phyloP scores from a whole-genome alignment of 257 asterid species.

The Lycium ferocissimum region DNA sequence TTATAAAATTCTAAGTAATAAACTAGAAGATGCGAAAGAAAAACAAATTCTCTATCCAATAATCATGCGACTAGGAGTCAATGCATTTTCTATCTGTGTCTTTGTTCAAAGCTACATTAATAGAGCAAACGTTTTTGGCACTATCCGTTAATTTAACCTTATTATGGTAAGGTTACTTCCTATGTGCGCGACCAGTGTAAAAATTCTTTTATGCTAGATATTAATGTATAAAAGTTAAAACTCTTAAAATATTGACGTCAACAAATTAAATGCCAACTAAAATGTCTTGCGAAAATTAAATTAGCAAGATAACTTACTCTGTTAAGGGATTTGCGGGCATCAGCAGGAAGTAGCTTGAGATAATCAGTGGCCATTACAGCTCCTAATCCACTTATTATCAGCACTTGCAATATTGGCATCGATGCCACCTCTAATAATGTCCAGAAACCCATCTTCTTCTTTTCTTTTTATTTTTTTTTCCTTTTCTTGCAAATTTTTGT shows the following conservation, averaged over 20 bases:
- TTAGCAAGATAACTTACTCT: constrained; percentile 42
- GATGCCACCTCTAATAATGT: constrained; percentile 79
- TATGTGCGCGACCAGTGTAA: too few species aligned
- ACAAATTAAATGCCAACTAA: background rate
- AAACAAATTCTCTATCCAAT: background rate
- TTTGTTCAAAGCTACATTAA: too few species aligned
- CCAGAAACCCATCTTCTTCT: constrained; percentile 68
- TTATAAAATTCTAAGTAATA: too few species aligned
- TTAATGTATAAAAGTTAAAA: background rate
- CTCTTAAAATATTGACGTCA: background rate
- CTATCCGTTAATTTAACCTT: too few species aligned
- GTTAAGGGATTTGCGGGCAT: constrained; percentile 69
- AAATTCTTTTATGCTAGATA: too few species aligned
- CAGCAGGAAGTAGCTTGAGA: constrained; percentile 67
- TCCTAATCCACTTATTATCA: constrained; percentile 68
- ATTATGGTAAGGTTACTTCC: too few species aligned
- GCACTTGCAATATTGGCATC: constrained; percentile 85
- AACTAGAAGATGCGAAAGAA: background rate
- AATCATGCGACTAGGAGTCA: background rate
- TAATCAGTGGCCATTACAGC: constrained; percentile 84
- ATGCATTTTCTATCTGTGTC: too few species aligned
- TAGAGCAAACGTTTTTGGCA: too few species aligned
- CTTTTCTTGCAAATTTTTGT: background rate
- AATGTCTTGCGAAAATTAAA: background rate
- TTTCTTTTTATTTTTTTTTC: background rate